Conservation (phyloP, 768 basidiomycete species). For the Cystobasidiopsis lactophilus region DNA sequence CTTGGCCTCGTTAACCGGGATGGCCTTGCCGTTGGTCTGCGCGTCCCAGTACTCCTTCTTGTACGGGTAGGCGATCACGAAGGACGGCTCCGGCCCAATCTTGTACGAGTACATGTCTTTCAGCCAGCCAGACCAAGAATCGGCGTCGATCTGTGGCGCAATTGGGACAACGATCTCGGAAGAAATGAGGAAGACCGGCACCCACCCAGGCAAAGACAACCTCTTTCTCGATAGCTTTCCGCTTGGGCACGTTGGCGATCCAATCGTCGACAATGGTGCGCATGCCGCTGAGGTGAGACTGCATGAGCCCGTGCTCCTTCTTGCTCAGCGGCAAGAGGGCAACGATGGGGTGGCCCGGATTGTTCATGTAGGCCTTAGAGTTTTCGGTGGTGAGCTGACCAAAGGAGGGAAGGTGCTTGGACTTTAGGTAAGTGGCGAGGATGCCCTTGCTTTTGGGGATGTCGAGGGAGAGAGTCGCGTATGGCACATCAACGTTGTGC, state of each 20-base stretch:
- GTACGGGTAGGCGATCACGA: constrained; percentile 13
- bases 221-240: constrained; percentile 24
- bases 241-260: constrained; percentile 7
- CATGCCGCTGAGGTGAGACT: too few species aligned
- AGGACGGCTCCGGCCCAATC: constrained; percentile 16
- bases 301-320: constrained; percentile 2
- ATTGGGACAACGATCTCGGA: too few species aligned
- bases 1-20: not conserved
- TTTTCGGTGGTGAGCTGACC: constrained; percentile 53
- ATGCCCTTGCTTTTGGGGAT: too few species aligned
- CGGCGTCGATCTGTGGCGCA: constrained; percentile 48
- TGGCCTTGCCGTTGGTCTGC: not conserved
- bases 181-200: not conserved
- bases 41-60: not conserved
- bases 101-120: constrained; percentile 70
- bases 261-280: too few species aligned
- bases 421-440: constrained; percentile 35
- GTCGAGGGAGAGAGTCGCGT: too few species aligned
- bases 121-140: constrained; percentile 67
- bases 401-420: constrained; percentile 48
- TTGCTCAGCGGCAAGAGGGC: constrained; percentile 24
- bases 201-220: constrained; percentile 47
- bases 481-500: constrained; percentile 23
- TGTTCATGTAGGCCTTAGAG: constrained; percentile 70
- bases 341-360: constrained; percentile 49